Conservation (phyloP, 23 red algal genomes). For the Cyanidium caldarium region DNA sequence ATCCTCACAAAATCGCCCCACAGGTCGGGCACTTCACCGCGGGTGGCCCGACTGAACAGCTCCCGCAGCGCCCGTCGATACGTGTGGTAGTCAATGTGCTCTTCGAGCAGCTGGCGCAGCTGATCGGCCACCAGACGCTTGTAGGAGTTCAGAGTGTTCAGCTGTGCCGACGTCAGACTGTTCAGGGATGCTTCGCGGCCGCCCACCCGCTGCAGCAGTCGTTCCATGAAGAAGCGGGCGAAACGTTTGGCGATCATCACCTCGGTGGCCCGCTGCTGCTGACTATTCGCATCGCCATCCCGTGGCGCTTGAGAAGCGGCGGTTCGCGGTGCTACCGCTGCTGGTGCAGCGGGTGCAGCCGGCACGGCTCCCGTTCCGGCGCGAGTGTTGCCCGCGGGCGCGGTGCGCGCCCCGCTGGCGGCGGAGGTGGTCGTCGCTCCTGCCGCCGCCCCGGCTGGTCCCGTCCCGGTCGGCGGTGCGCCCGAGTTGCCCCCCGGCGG, state of each 20-base stretch:
- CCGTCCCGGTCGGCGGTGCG: not conserved
- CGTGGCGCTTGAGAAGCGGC: too few relatives aligned
- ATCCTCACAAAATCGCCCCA: slow-evolving; percentile 1
- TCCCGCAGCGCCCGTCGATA: not conserved
- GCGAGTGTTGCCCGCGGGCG: not conserved
- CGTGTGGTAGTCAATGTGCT: not conserved
- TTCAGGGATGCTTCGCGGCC: not conserved
- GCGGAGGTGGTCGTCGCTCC: not conserved
- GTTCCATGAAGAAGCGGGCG: not conserved
- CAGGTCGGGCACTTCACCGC: not conserved
- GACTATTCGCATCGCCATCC: too few relatives aligned
- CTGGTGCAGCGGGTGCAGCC: not conserved
- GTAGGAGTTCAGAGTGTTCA: not conserved
- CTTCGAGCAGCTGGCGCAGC: not conserved
- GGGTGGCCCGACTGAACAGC: not conserved
- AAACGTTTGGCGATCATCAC: not conserved
- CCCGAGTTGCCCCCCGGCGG: not conserved
- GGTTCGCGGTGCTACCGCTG: too few relatives aligned
- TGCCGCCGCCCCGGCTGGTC: not conserved
- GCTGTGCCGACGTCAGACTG: not conserved
- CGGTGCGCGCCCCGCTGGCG: not conserved
- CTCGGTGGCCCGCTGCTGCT: slow-evolving; percentile 1
- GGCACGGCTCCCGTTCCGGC: not conserved
- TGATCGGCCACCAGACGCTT: not conserved
- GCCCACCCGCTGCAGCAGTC: not conserved